phyloP scores from a whole-genome alignment of 108 stramenopile species.

The Epipyxis sp. region DNA sequence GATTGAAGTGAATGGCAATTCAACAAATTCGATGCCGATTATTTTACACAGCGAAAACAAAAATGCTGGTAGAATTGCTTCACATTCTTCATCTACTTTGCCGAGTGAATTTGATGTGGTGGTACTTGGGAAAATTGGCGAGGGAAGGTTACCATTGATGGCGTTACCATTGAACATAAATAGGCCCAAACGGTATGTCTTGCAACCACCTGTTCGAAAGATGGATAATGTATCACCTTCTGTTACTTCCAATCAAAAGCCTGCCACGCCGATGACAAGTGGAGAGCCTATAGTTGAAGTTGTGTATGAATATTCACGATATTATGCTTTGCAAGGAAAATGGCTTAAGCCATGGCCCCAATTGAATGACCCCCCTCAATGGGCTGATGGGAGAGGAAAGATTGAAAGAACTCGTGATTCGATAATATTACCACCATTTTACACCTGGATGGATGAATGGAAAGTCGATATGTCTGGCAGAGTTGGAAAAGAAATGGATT shows the following conservation, averaged over 20 bases:
- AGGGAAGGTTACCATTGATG: no score
- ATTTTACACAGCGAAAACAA: no score
- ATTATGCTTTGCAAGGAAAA: background rate
- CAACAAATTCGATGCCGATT: no score
- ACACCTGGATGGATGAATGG: constrained; percentile 18
- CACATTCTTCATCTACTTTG: no score
- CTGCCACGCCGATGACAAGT: background rate
- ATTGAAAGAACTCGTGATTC: background rate
- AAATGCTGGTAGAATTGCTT: no score
- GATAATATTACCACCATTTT: background rate
- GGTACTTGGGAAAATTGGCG: no score
- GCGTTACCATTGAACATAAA: no score
- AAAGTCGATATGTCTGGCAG: constrained; percentile 20
- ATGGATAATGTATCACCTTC: background rate
- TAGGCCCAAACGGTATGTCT: no score
- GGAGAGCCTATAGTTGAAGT: constrained; percentile 13
- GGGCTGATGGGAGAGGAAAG: constrained; percentile 2
- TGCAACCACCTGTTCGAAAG: background rate
- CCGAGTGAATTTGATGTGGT: no score
- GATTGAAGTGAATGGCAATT: no score
- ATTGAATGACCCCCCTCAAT: constrained; percentile 2
- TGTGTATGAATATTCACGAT: constrained; percentile 29
- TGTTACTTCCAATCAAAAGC: no score
- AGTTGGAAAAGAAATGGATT: constrained; percentile 16
- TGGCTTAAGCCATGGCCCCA: constrained; percentile 6